Evolutionary conservation across 1,284 basidiomycete genomes (phyloP), one percentile per base, ranked within the genome.

Genomic region (Cerrena zonata): DNA sequence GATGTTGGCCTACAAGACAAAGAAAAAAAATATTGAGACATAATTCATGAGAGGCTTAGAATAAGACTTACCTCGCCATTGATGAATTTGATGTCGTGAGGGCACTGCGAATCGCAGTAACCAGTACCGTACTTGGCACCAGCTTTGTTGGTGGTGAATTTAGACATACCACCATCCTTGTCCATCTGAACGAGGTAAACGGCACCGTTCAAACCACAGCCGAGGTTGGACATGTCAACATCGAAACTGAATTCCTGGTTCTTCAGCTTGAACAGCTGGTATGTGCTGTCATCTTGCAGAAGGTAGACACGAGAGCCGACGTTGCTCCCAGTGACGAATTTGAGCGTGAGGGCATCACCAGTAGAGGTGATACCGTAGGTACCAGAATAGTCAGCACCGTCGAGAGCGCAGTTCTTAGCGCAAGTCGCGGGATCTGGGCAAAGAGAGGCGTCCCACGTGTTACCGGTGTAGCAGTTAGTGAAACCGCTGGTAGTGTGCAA

Each of bases 231-330:
- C 50, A 79, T 69, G 62, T 81, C 78, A 60, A 81, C 77, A 61
- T 79, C 77, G 64, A 80, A 79, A 36, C 75, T 71, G 63, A 80
- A 79, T 65, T 80, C 78, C 58, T 76, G 71, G 65, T 79, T 78
- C 57, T 70, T 60, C 51, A 75, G 69, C 56, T 76, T 73, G 72
- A 80, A 79, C 61, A 72, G 69, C 65, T 79, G 61, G 66, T 79
- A 79, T 49, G 66, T 58, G 52, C 65, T 67, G 55, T 73, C 68
- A 60, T 68, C 68, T 12, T 61, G 63, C 66, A 80, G 67, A 49
- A 80, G 71, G 67, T 79, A 79, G 47, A 79, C 70, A 59, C 79
- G 78, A n/a, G 78, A 78, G 38, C 78, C 78, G 63, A 80, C 66
- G 69, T 80, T 80, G 56, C 61, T 56, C 22, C 58, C 52, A n/a